A percentile compares a stretch with the other conserved stretches of the same genome.
Conservation (phyloP, 768 basidiomycete genomes). For the Leccinellum rugosiceps region DNA sequence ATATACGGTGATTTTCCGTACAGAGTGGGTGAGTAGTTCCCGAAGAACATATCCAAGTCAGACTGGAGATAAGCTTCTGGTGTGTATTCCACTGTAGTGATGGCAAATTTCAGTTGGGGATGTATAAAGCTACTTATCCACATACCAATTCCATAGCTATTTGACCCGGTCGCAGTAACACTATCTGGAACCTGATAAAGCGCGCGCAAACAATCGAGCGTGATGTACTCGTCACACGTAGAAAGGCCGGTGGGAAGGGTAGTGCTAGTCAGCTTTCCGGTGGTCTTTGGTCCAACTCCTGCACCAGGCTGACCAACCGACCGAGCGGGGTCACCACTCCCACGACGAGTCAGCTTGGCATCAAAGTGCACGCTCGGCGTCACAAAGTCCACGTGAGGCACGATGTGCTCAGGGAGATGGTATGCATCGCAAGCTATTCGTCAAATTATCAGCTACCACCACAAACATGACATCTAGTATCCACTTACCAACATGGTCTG, state of each 20-base stretch:
- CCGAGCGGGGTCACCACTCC: background rate
- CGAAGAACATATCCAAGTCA: slow-evolving; percentile 31
- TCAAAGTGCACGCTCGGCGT: slow-evolving; percentile 35
- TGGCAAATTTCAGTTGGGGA: background rate
- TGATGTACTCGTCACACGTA: slow-evolving; percentile 28
- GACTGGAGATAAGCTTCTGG: slow-evolving; percentile 29
- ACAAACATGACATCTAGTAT: background rate
- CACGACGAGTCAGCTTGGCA: slow-evolving; percentile 18
- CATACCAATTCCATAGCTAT: slow-evolving; percentile 15
- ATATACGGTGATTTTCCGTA: slow-evolving; percentile 27
- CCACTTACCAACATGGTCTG: slow-evolving; percentile 28
- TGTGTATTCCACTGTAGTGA: slow-evolving; percentile 29
- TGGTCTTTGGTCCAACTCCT: slow-evolving; percentile 19
- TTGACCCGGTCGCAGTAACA: slow-evolving; percentile 12
- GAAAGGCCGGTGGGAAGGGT: slow-evolving; percentile 9
- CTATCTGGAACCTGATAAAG: slow-evolving; percentile 23
- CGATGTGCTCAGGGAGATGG: slow-evolving; percentile 30
- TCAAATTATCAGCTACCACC: background rate
- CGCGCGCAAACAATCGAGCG: slow-evolving; percentile 29
- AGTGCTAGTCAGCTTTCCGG: slow-evolving; percentile 6
- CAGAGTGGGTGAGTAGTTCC: slow-evolving; percentile 22
- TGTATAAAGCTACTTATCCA: background rate
- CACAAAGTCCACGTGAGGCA: slow-evolving; percentile 33
- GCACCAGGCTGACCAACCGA: background rate
- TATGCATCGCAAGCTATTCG: slow-evolving; percentile 32